Evolutionary conservation across 306 rosid species (phyloP), one percentile per base, ranked within the genome.

Genomic region (Vigna trinervia): DNA sequence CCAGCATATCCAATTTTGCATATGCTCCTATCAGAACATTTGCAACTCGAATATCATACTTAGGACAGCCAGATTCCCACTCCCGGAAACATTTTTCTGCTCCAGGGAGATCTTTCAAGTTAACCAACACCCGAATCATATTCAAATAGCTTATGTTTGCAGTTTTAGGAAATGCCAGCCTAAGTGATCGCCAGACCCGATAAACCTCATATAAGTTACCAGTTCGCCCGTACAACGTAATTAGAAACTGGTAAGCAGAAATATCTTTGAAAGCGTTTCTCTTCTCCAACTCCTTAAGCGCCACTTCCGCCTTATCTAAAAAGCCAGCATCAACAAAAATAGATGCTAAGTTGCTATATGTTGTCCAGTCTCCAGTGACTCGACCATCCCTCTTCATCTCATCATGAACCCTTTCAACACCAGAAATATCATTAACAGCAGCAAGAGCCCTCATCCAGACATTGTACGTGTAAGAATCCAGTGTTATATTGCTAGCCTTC

Each of bases 361-460:
- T 92, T 26, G 96, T 88, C 97, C 98, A 95, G 83, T 92, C 97
- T 50, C 85, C 88, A 32, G 84, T 78, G 62, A 88, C 94, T 77
- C 85, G 82, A 38, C 96, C 93, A 77, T 89, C 97, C 85, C 96
- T 83, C 88, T 86, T 92, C 91, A 95, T 90, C 88, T 95, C 97
- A 38, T 89, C 97, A 63, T 89, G 59, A 73, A 92, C 92, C 88
- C 99, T 88, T 86, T 89, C 96, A 65, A 86, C 96, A 74, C 93
- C 92, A 48, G 88, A 85, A 70, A 92, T 75, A 83, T 95, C 97
- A 73, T 87, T 78, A 34, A 60, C 86, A 30, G 96, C 92, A 75
- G 99, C 97, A 81, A 85, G 88, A 60, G 93, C 90, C 81, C 97
- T 85, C 93, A 95, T 92, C 97, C 97, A 92, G 20, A 88, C 84